phyloP scores from a whole-genome alignment of 108 stramenopile species.

The Nitzschia sp. region DNA sequence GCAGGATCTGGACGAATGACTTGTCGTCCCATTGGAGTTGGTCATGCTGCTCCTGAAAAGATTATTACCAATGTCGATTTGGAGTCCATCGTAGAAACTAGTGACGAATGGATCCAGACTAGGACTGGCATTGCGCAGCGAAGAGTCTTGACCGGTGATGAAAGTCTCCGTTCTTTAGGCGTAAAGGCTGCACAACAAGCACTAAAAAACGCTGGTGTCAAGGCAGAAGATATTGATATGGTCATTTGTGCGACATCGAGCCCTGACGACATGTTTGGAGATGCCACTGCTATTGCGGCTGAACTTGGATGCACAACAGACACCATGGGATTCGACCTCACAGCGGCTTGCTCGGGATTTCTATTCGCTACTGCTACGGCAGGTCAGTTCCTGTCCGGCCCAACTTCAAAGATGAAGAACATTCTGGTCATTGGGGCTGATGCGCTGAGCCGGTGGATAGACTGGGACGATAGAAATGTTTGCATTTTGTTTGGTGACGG shows the following conservation, averaged over 20 bases:
- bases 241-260: conserved; percentile 91
- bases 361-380: conserved; percentile 93
- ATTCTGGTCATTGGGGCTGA: conserved; percentile 93
- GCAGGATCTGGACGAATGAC: conserved; percentile 47
- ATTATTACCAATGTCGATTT: conserved; percentile 87
- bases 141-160: conserved; percentile 62
- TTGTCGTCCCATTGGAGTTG: conserved; percentile 86
- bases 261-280: conserved; percentile 97
- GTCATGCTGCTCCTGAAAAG: conserved; percentile 71
- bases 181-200: conserved; percentile 69
- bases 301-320: conserved; percentile 72
- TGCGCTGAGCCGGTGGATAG: conserved; percentile 92
- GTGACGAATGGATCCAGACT: conserved; percentile 94
- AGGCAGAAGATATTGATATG: conserved; percentile 78
- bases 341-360: conserved; percentile 96
- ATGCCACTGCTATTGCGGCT: conserved; percentile 86
- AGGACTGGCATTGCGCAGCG: conserved; percentile 92
- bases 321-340: conserved; percentile 93
- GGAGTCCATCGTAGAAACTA: conserved; percentile 90
- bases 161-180: conserved; percentile 52
- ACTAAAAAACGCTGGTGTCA: conserved; percentile 70
- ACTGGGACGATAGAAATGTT: conserved; percentile 95
- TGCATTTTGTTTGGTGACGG: conserved; percentile 98
- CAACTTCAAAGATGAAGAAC: conserved; percentile 58
- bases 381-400: conserved; percentile 74